Base-by-base conservation (phyloP, 2,329 filamentous ascomycete species). In the Camillea tinctor region DNA sequence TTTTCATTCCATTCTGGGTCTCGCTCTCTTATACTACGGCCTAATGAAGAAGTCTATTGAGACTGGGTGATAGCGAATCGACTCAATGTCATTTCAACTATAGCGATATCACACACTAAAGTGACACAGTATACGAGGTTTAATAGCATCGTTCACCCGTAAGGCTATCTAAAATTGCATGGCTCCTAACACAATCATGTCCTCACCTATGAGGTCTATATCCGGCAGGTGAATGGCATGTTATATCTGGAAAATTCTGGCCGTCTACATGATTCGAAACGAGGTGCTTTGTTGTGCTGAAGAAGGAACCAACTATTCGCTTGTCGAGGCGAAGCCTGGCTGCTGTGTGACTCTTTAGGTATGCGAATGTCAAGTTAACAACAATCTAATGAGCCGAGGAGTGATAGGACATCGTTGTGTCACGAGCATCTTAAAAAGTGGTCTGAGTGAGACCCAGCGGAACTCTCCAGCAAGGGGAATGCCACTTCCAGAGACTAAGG, bases 271-370 rank as follows among this genome's bases (percentile, higher is more conserved):
- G n/a, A 49, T 58, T 62, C 48, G 60, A 67, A 59, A 60, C 54
- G 51, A 56, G 36, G 56, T 53, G 52, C 36, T 56, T 48, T 57
- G 56, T 36, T 48, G 55, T 48, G 55, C 48, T 50, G 52, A 49
- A 58, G 49, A 23, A 50, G 19, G 48, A 48, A 54, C 68, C 64
- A 65, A 69, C 64, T 30, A 65, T 64, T 67, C 58, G 52, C 59
- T 59, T 58, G 54, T 62, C 61, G 61, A 70, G 67, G 64, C 65
- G 66, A 69, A 59, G 56, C 59, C 24, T 61, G 49, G 48, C 65
- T 69, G 67, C 49, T 53, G 66, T 71, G 64, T 50, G 56, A 71
- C 68, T 20, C 19, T 51, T 54, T 60, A 53, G 36, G 36, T 58
- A 56, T 56, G 62, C 61, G 62, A 64, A 64, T 60, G 54, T 36